A percentile compares a stretch with the other conserved stretches of the same genome.
These are phyloP conservation scores for Bertia moriformis DNA, from an alignment of 2,329 filamentous ascomycete genomes.

Conservation along the genomic window DNA sequence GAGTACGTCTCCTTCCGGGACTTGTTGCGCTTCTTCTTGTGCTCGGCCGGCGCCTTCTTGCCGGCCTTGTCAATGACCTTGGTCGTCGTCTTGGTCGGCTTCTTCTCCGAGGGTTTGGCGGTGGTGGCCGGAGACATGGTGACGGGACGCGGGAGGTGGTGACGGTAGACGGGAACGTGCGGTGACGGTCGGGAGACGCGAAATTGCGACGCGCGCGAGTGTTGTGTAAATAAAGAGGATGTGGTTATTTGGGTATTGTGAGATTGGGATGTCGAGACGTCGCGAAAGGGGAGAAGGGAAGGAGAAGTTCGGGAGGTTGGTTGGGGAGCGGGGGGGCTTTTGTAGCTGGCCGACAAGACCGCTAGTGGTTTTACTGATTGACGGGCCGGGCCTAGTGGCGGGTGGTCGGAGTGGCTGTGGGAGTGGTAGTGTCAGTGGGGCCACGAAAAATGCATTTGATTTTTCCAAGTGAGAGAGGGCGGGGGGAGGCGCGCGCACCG, in stretches of 20 bases:
- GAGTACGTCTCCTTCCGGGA: conserved; percentile 99
- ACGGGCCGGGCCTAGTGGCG: no score
- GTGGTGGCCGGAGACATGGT: conserved; percentile 90
- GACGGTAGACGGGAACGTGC: conserved; percentile 59
- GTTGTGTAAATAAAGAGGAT: no score
- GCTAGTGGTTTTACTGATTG: background rate
- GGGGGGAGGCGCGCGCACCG: no score
- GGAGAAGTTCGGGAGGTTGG: background rate
- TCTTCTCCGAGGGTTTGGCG: conserved; percentile 93
- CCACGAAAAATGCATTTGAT: no score
- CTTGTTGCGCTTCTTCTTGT: conserved; percentile 95
- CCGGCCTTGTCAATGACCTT: background rate
- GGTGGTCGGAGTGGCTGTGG: no score
- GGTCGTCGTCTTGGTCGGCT: conserved; percentile 26
- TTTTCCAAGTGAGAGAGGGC: no score
- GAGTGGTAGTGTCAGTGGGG: no score
- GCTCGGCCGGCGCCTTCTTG: background rate
- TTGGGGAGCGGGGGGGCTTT: background rate
- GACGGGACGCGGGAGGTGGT: conserved; percentile 90
- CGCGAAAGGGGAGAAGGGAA: background rate
- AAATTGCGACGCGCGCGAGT: no score
- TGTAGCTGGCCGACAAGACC: background rate
- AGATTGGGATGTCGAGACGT: no score
- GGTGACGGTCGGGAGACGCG: no score
- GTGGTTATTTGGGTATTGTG: no score